These are phyloP conservation scores for Spizellomyces sp. DNA, from an alignment of 192 early-diverging fungal species.

Conservation along the genomic window DNA sequence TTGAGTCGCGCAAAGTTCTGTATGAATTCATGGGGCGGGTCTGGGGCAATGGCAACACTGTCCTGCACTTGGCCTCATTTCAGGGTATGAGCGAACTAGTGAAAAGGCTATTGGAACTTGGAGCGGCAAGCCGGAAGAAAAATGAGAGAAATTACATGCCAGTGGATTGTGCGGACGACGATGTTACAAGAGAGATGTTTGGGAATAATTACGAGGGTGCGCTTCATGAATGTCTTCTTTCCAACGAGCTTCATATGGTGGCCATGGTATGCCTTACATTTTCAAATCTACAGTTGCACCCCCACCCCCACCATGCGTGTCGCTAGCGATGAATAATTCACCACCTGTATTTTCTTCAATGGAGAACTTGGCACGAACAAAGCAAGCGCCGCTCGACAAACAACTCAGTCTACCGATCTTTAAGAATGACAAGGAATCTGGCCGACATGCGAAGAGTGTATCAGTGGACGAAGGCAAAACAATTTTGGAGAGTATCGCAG, in stretches of 20 bases:
- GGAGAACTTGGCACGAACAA: too few species aligned
- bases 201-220: slow-evolving; percentile 33
- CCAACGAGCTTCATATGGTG: too few species aligned
- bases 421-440: background rate
- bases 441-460: slow-evolving; percentile 8
- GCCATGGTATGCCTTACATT: too few species aligned
- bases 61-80: slow-evolving; percentile 66
- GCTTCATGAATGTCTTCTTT: background rate
- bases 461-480: slow-evolving; percentile 13
- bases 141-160: slow-evolving; percentile 66
- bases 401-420: too few species aligned
- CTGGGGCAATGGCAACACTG: slow-evolving; percentile 71
- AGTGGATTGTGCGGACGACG: slow-evolving; percentile 69
- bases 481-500: background rate
- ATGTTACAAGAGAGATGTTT: slow-evolving; percentile 53
- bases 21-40: slow-evolving; percentile 70
- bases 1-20: slow-evolving; percentile 63
- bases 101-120: slow-evolving; percentile 55
- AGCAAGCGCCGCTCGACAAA: too few species aligned
- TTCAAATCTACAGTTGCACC: too few species aligned
- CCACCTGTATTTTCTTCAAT: too few species aligned
- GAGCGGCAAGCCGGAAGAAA: slow-evolving; percentile 50
- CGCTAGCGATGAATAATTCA: too few species aligned
- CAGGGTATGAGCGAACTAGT: slow-evolving; percentile 67
- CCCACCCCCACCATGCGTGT: too few species aligned